Evolutionary conservation across 2,329 filamentous ascomycete genomes (phyloP).

Genomic region (Knoxdaviesia capensis): DNA sequence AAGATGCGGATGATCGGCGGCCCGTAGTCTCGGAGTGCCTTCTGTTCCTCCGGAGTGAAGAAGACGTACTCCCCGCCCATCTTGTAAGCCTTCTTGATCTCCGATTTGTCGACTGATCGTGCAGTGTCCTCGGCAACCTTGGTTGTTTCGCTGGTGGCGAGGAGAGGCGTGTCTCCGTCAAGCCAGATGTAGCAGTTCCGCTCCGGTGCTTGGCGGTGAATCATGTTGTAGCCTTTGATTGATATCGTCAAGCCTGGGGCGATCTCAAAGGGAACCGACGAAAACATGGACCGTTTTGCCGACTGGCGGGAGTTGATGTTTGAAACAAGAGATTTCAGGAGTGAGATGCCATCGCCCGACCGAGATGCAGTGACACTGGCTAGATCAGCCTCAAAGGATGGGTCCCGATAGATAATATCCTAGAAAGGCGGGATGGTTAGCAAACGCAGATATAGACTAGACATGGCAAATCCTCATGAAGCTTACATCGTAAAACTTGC

Average conservation of each 20-base stretch:
- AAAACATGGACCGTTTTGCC: conserved; percentile 70
- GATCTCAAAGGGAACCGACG: conserved; percentile 69
- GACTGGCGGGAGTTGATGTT: conserved; percentile 84
- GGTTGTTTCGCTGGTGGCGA: conserved; percentile 55
- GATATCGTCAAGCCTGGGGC: conserved; percentile 71
- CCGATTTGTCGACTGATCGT: conserved; percentile 54
- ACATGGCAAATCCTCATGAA: conserved; percentile 5
- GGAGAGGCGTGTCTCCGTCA: conserved; percentile 66
- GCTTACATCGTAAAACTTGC: conserved; percentile 76
- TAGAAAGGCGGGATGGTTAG: conserved; percentile 12
- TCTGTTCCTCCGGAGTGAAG: conserved; percentile 72
- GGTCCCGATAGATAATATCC: conserved; percentile 80
- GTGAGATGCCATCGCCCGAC: conserved; percentile 53
- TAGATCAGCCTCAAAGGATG: conserved; percentile 42
- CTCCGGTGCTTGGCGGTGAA: conserved; percentile 66
- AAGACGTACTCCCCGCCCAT: conserved; percentile 81
- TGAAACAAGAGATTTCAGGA: conserved; percentile 63
- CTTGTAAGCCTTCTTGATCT: conserved; percentile 84
- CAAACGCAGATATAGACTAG: not conserved
- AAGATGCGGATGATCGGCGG: conserved; percentile 70
- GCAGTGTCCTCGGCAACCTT: conserved; percentile 61
- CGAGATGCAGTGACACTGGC: conserved; percentile 39
- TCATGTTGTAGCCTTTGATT: conserved; percentile 78
- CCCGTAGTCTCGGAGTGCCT: conserved; percentile 59
- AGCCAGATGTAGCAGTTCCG: conserved; percentile 77